Conservation (phyloP, 2,329 filamentous ascomycete species). For the Colletotrichum tropicale region DNA sequence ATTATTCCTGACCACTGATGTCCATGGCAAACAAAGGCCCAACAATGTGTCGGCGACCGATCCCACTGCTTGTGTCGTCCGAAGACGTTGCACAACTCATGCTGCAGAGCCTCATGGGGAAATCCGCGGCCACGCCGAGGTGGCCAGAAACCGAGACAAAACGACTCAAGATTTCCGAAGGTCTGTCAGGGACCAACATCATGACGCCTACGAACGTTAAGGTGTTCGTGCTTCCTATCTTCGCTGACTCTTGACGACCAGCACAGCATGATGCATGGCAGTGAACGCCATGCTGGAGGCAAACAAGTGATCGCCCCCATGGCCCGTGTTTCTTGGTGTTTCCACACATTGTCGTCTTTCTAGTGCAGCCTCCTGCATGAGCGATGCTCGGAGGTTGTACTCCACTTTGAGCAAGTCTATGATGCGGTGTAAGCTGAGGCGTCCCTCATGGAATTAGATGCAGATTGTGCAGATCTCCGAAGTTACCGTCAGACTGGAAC, state of each 20-base stretch:
- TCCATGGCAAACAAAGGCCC: not conserved
- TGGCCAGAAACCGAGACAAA: not conserved
- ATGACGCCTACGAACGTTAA: not conserved
- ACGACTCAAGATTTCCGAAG: not conserved
- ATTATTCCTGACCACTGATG: not conserved
- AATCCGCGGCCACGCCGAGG: not conserved
- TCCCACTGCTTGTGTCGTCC: not conserved
- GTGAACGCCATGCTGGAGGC: not conserved
- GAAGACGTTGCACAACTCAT: not conserved
- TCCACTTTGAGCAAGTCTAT: not conserved
- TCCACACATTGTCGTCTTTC: not conserved
- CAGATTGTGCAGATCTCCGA: not conserved
- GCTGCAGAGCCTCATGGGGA: not conserved
- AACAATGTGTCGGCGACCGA: not conserved
- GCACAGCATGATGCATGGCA: not conserved
- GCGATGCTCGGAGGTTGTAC: not conserved
- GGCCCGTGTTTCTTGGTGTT: not conserved
- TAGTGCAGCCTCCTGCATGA: not conserved
- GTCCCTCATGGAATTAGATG: not conserved
- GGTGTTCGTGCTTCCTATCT: not conserved
- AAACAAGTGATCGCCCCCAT: not conserved
- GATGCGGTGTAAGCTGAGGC: not conserved
- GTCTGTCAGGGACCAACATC: not conserved
- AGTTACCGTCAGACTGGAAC: slow-evolving; percentile 14
- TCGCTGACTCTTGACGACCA: not conserved